Conservation (phyloP, 345 rosid genomes). For the Lepidium aucheri region DNA sequence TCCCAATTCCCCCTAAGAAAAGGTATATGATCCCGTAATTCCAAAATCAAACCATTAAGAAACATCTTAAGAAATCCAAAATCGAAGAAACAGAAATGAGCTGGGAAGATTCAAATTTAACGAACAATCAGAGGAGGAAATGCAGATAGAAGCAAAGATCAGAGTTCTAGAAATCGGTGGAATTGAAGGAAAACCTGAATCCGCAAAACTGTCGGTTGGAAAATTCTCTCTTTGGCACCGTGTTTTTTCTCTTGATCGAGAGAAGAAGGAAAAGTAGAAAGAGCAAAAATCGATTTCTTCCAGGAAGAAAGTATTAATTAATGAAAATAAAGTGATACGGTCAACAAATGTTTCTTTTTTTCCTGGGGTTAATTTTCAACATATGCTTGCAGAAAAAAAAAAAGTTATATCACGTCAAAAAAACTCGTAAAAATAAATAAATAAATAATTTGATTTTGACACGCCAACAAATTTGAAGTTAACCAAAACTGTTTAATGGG, state of each 20-base stretch:
- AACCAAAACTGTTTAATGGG: background rate
- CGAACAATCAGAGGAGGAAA: background rate
- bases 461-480: constrained; percentile 2
- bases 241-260: constrained; percentile 18
- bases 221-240: background rate
- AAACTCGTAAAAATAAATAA: too few relatives aligned
- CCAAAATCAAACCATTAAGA: background rate
- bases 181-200: constrained; percentile 5
- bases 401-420: background rate
- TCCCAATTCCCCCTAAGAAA: background rate
- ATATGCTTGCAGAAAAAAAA: background rate
- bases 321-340: background rate
- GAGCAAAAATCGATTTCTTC: constrained; percentile 10
- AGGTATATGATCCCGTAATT: background rate
- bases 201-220: constrained; percentile 14
- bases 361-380: background rate
- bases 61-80: background rate
- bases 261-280: constrained; percentile 12
- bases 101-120: background rate
- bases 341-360: constrained; percentile 8
- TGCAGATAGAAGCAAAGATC: constrained; percentile 5
- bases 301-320: background rate
- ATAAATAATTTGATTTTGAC: background rate
- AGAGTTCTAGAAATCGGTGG: constrained; percentile 3
- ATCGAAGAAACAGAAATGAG: background rate